Conservation (phyloP, 2,329 filamentous ascomycete genomes). For the Colletotrichum gigasporum region DNA sequence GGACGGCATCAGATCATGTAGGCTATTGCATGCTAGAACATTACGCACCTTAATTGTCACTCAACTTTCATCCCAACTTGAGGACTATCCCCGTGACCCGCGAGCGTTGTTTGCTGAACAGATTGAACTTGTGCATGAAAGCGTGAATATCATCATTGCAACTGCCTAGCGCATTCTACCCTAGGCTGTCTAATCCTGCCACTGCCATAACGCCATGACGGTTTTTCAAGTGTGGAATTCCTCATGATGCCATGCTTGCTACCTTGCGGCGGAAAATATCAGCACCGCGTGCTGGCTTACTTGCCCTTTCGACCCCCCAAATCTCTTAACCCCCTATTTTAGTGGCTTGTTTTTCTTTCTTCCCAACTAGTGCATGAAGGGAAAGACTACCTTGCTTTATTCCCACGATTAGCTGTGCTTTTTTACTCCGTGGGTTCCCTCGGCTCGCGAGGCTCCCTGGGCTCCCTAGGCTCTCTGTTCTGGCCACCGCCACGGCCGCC, state of each 20-base stretch:
- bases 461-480: slow-evolving; percentile 48
- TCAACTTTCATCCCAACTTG: slow-evolving; percentile 15
- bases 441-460: slow-evolving; percentile 54
- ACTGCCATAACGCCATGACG: slow-evolving; percentile 36
- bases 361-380: too few species aligned
- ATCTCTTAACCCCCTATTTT: slow-evolving; percentile 5
- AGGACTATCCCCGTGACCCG: too few species aligned
- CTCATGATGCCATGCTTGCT: slow-evolving; percentile 32
- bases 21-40: slow-evolving; percentile 32
- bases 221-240: slow-evolving; percentile 31
- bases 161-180: slow-evolving; percentile 31
- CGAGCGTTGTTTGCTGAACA: not conserved
- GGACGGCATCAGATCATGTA: slow-evolving; percentile 30
- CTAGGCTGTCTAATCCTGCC: slow-evolving; percentile 34
- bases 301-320: slow-evolving; percentile 10
- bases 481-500: slow-evolving; percentile 63
- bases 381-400: not conserved
- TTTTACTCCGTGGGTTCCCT: slow-evolving; percentile 49
- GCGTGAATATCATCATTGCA: slow-evolving; percentile 32
- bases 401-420: slow-evolving; percentile 30
- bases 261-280: slow-evolving; percentile 29
- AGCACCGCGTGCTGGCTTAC: slow-evolving; percentile 17
- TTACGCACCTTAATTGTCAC: slow-evolving; percentile 31
- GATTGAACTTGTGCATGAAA: slow-evolving; percentile 26
- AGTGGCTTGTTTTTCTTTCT: not conserved